These are phyloP conservation scores for Lentithecium fluviatile DNA, from an alignment of 495 filamentous ascomycete genomes.

Conservation along the genomic window DNA sequence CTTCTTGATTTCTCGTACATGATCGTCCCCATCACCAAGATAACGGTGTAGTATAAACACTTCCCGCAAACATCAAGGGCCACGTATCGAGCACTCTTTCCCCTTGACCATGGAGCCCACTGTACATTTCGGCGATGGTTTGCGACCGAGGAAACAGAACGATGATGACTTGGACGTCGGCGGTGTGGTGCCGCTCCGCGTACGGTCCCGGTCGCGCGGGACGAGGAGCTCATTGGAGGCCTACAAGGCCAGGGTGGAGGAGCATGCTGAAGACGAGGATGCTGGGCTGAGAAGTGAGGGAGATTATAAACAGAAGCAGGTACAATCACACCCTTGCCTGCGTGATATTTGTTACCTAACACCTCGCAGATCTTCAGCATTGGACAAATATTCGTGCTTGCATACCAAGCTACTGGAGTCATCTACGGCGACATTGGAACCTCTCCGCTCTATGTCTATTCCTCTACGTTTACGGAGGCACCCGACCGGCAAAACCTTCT, in stretches of 20 bases:
- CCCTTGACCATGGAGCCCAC: conserved; percentile 18
- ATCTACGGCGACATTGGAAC: conserved; percentile 81
- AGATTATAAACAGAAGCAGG: conserved; percentile 37
- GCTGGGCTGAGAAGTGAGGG: conserved; percentile 31
- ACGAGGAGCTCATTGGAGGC: conserved; percentile 12
- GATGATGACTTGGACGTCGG: conserved; percentile 4
- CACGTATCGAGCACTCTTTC: background rate
- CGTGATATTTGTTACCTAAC: background rate
- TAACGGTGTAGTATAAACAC: conserved; percentile 14
- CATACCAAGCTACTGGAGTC: conserved; percentile 69
- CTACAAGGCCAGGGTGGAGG: conserved; percentile 4
- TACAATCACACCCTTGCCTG: background rate
- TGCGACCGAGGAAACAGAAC: conserved; percentile 5
- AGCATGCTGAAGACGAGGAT: conserved; percentile 32
- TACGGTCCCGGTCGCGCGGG: conserved; percentile 19
- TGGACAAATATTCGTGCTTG: conserved; percentile 46
- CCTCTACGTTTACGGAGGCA: conserved; percentile 61
- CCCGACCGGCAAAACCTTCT: conserved; percentile 63
- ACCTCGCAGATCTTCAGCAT: conserved; percentile 27
- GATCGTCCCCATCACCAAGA: conserved; percentile 8
- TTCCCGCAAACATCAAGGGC: background rate
- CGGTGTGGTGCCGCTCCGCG: conserved; percentile 24
- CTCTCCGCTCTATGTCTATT: conserved; percentile 70
- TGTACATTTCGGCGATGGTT: conserved; percentile 15
- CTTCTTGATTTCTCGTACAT: conserved; percentile 16